phyloP scores from a whole-genome alignment of 225 moss, liverwort and hornwort species.

The Pseudoscleropodium purum region DNA sequence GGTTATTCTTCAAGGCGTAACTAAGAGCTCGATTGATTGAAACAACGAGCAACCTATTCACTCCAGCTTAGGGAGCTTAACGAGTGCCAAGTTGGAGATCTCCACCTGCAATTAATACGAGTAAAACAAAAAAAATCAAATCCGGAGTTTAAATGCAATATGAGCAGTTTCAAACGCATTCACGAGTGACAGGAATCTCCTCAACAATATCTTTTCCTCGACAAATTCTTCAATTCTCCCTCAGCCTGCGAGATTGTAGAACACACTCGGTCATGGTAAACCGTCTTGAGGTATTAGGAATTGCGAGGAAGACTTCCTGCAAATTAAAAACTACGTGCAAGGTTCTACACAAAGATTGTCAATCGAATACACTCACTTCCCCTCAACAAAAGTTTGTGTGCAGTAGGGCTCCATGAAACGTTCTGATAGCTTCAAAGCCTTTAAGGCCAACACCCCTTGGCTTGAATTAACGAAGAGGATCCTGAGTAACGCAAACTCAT shows the following conservation, averaged over 20 bases:
- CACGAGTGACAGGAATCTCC: constrained; percentile 46
- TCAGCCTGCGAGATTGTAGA: constrained; percentile 39
- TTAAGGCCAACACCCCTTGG: constrained; percentile 78
- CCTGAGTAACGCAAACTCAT: constrained; percentile 78
- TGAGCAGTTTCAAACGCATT: not conserved
- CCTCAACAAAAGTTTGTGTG: constrained; percentile 41
- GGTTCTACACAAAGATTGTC: not conserved
- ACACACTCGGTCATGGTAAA: not conserved
- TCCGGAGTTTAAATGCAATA: not conserved
- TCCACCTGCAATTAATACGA: constrained; percentile 40
- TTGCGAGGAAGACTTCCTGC: not conserved
- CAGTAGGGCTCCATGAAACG: constrained; percentile 78
- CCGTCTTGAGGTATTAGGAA: not conserved
- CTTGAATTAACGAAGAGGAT: constrained; percentile 56
- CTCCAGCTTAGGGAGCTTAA: constrained; percentile 28
- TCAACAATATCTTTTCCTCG: constrained; percentile 57
- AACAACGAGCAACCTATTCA: not conserved
- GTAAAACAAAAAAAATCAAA: not conserved
- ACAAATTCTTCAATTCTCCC: constrained; percentile 64
- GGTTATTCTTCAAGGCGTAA: not conserved
- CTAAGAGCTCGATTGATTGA: not conserved
- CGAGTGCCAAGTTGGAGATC: constrained; percentile 69
- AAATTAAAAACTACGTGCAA: not conserved
- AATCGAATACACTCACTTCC: constrained; percentile 40
- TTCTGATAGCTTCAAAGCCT: constrained; percentile 69